Evolutionary conservation across 1,284 basidiomycete species (phyloP).

Genomic region (Ganoderma lingzhi): DNA sequence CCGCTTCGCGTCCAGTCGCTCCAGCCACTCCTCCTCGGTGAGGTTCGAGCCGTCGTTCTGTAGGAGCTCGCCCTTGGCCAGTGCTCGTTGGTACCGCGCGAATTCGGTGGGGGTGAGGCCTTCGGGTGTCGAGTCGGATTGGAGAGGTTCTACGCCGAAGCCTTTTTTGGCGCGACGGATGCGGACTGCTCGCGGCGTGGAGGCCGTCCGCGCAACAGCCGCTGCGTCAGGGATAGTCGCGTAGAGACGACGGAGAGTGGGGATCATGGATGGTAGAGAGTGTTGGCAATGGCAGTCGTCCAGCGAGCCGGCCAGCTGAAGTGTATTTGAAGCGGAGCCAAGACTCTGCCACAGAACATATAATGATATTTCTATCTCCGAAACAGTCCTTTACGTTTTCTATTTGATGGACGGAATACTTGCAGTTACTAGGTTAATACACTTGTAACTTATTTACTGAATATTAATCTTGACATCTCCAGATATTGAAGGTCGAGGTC

Average conservation of each 20-base stretch:
- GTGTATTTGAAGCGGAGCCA: background rate
- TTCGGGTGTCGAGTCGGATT: conserved; percentile 57
- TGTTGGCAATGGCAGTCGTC: conserved; percentile 15
- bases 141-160: conserved; percentile 47
- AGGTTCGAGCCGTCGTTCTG: conserved; percentile 49
- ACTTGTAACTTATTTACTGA: no score
- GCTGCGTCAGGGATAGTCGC: conserved; percentile 57
- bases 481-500: no score
- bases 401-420: no score
- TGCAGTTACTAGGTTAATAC: no score
- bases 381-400: background rate
- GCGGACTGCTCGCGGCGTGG: conserved; percentile 75
- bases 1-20: conserved; percentile 60
- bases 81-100: conserved; percentile 63
- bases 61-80: conserved; percentile 59
- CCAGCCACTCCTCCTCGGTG: conserved; percentile 64
- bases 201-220: conserved; percentile 66
- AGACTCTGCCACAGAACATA: rapidly evolving
- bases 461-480: no score
- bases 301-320: background rate
- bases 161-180: conserved; percentile 64
- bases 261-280: conserved; percentile 28
- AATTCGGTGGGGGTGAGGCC: conserved; percentile 71
- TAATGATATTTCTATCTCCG: background rate
- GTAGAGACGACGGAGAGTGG: conserved; percentile 55